Conservation (phyloP, 192 early-diverging fungal genomes). For the Tieghemiomyces parasiticus region DNA sequence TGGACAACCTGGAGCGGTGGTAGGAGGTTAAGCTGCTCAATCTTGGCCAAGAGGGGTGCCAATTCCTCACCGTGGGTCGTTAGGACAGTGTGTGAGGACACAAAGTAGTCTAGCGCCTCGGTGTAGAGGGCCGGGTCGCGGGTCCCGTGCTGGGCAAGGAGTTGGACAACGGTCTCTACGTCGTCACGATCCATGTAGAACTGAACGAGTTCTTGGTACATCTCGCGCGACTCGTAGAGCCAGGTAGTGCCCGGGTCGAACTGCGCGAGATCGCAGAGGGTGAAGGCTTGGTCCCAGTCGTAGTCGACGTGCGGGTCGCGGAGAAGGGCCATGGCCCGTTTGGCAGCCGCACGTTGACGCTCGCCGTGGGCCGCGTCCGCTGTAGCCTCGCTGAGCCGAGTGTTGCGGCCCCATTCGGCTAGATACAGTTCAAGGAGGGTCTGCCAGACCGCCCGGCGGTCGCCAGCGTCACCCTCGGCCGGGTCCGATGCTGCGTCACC, state of each 20-base stretch:
- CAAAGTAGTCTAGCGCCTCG: constrained; percentile 54
- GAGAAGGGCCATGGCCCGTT: constrained; percentile 57
- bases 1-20: constrained; percentile 85
- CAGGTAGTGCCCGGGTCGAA: constrained; percentile 80
- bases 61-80: constrained; percentile 37
- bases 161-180: constrained; percentile 41
- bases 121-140: constrained; percentile 52
- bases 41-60: constrained; percentile 51
- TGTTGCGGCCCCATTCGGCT: constrained; percentile 21
- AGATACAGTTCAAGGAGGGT: constrained; percentile 86
- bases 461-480: constrained; percentile 29
- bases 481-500: constrained; percentile 11
- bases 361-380: neutral
- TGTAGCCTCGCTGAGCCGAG: neutral
- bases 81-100: constrained; percentile 45
- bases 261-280: constrained; percentile 70
- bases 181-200: constrained; percentile 61
- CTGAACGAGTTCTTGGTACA: constrained; percentile 55
- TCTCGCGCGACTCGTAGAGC: constrained; percentile 69
- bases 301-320: constrained; percentile 52
- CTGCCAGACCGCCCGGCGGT: constrained; percentile 71
- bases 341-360: constrained; percentile 14
- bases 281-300: constrained; percentile 83
- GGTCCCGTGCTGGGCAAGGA: constrained; percentile 46
- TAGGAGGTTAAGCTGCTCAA: constrained; percentile 73